Evolutionary conservation across 306 rosid genomes (phyloP).

Genomic region (Prunus mira): DNA sequence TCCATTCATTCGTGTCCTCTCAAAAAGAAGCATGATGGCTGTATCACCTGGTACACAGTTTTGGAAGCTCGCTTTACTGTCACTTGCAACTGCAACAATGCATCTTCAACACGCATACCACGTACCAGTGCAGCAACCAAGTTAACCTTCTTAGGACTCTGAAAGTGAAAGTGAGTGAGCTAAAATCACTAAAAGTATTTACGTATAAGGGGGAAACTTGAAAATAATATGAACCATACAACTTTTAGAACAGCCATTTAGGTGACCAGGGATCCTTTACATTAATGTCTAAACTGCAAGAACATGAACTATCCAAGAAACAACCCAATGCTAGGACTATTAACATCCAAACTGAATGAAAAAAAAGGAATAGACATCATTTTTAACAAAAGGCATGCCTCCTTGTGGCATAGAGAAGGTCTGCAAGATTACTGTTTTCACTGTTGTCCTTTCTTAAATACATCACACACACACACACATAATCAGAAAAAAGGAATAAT

Average conservation of each 20-base stretch:
- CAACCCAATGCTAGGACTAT: not conserved
- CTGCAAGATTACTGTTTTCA: not conserved
- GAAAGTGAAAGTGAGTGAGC: constrained; percentile 7
- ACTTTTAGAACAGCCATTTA: not conserved
- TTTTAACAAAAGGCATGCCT: not conserved
- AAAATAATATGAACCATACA: not conserved
- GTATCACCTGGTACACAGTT: constrained; percentile 83
- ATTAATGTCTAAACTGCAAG: not conserved
- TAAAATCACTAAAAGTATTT: not conserved
- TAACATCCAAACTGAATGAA: not conserved
- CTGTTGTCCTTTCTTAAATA: not conserved
- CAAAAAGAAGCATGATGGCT: not conserved
- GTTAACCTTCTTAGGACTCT: constrained; percentile 97
- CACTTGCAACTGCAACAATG: constrained; percentile 83
- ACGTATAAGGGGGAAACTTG: not conserved
- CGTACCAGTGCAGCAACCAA: constrained; percentile 92
- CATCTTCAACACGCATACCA: constrained; percentile 99
- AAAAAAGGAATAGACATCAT: not conserved
- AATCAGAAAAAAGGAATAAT: not conserved
- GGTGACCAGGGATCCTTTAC: not conserved
- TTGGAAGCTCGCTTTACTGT: constrained; percentile 86
- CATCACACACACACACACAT: not conserved
- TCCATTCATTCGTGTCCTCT: not conserved
- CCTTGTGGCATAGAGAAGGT: too few species aligned
- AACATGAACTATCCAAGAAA: not conserved